Base-by-base conservation (phyloP, 2,329 filamentous ascomycete genomes). In the Monosporascus sp. region DNA sequence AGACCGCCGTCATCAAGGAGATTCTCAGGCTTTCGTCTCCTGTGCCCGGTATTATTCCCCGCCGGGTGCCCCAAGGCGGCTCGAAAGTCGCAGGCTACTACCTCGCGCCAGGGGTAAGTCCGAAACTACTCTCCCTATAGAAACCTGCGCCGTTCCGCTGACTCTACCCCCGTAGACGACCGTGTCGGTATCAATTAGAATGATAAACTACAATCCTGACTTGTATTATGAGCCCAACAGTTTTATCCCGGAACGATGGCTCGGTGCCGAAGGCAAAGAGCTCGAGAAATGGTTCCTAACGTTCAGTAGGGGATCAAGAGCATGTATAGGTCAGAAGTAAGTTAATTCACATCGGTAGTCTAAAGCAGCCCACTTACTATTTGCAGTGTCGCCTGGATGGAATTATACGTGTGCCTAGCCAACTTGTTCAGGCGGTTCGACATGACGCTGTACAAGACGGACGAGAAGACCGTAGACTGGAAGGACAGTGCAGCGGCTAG, bases 201-300 rank as follows among this genome's bases (percentile, higher is more conserved):
- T 51, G 48, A 53, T 57, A 8, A 49, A 52, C 25, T 47, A 49
- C 37, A 53, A 57, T 11, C 48, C 51, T 4, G 20, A 27, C 6
- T 20, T 57, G n/a, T 57, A 49, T 18, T 31, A 35, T 17, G 46
- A 57, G 7, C 51, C 53, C 1, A 37, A 55, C 14, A 49, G 48
- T 18, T 57, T 57, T 31, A 50, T 53, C 7, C 55, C 55, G 6
- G 55, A 57, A 31, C 51, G 55, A 24, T 57, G 55, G 55, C 47
- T 57, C 2, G 51, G 49, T 6, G 39, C 49, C 8, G 43, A 49
- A 6, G 48, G 48, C 5, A 57, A 57, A 35, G 49, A 55, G 25
- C 35, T 57, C 24, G 55, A 57, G 15, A 52, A 54, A n/a, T 57
- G 51, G 51, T 55, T 57, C 25, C 53, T 57, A 6, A 46, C 49